phyloP scores from a whole-genome alignment of 2,329 filamentous ascomycete species.

The Fusarium sulawesiense region DNA sequence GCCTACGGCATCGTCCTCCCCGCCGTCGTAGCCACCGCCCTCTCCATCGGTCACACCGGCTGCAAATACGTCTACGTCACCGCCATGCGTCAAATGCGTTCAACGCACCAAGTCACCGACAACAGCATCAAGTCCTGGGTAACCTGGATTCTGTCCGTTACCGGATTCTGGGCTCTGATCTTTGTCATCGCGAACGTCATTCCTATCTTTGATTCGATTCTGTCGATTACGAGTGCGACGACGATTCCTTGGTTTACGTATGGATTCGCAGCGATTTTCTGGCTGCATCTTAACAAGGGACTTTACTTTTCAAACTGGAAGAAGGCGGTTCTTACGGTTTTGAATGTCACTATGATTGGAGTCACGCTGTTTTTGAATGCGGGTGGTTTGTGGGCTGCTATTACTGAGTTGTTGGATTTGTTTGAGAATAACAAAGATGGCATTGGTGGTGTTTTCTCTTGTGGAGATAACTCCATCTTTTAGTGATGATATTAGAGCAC shows the following conservation, averaged over 20 bases:
- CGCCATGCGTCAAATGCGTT: constrained; percentile 32
- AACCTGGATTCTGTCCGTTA: constrained; percentile 41
- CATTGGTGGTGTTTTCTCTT: constrained; percentile 39
- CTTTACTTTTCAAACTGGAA: constrained; percentile 36
- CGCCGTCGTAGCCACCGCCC: constrained; percentile 40
- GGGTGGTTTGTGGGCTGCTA: constrained; percentile 42
- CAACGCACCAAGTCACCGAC: constrained; percentile 33
- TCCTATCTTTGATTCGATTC: constrained; percentile 46
- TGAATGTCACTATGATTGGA: constrained; percentile 38
- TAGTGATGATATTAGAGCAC: too few species aligned
- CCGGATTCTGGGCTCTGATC: constrained; percentile 42
- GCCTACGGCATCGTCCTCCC: constrained; percentile 45
- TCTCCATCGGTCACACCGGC: constrained; percentile 44
- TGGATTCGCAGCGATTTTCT: constrained; percentile 41
- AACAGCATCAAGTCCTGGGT: constrained; percentile 44
- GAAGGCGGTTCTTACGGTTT: constrained; percentile 29
- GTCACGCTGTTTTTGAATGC: constrained; percentile 43
- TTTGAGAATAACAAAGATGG: constrained; percentile 26
- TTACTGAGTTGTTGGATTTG: constrained; percentile 40
- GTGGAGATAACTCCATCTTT: constrained; percentile 39
- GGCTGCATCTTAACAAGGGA: constrained; percentile 41
- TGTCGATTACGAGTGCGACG: constrained; percentile 43
- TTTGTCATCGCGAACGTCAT: constrained; percentile 47
- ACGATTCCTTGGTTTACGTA: constrained; percentile 47
- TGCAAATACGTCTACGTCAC: constrained; percentile 44